A percentile compares a stretch with the other conserved stretches of the same genome.
phyloP scores from a whole-genome alignment of 2,329 filamentous ascomycete species.

The Colletotrichum sp. region DNA sequence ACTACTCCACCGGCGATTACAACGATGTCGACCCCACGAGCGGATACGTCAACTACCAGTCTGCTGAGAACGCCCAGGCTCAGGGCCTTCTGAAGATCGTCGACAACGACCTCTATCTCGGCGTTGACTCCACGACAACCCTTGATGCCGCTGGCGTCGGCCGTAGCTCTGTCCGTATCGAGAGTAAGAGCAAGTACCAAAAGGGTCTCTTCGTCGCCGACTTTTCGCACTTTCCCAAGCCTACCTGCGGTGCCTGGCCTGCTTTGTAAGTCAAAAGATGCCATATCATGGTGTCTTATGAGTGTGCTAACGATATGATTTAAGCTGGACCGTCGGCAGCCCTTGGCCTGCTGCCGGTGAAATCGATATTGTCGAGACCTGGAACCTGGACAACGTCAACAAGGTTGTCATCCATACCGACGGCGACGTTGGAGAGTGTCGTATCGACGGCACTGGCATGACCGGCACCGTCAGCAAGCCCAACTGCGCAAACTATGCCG shows the following conservation, averaged over 20 bases:
- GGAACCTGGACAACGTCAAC: conserved; percentile 61
- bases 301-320: background rate
- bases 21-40: conserved; percentile 60
- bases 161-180: conserved; percentile 66
- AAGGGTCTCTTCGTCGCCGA: conserved; percentile 73
- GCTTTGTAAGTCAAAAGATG: conserved; percentile 56
- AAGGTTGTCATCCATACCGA: conserved; percentile 64
- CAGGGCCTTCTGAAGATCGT: conserved; percentile 39
- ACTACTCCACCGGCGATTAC: conserved; percentile 20
- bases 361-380: conserved; percentile 72
- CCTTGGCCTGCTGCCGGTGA: conserved; percentile 66
- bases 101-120: conserved; percentile 41
- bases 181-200: conserved; percentile 66
- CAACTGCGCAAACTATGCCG: conserved; percentile 46
- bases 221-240: conserved; percentile 70
- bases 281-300: background rate
- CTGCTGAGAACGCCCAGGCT: conserved; percentile 33
- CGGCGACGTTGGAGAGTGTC: conserved; percentile 37
- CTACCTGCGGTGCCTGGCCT: conserved; percentile 74
- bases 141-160: conserved; percentile 32
- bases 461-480: conserved; percentile 32
- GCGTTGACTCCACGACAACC: conserved; percentile 36
- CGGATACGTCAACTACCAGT: conserved; percentile 66
- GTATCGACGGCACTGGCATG: conserved; percentile 33
- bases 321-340: conserved; percentile 52